A percentile compares a stretch with the other conserved stretches of the same genome.
phyloP scores from a whole-genome alignment of 352 stramenopile genomes.

The Pythium plurisporium region DNA sequence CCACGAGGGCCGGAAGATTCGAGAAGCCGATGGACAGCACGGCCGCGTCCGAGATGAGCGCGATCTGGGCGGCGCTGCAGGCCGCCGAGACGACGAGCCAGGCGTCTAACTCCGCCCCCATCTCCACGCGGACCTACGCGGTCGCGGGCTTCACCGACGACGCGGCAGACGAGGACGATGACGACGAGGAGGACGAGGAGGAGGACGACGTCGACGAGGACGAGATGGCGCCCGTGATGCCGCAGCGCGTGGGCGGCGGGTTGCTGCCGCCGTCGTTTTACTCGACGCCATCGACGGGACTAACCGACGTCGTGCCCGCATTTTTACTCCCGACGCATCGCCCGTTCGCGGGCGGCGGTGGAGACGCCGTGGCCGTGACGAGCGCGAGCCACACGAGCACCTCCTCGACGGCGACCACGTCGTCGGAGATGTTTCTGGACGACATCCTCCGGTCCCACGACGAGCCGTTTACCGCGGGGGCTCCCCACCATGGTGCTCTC shows the following conservation, averaged over 20 bases:
- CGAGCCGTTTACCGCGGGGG: constrained; percentile 15
- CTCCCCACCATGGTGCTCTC: no score
- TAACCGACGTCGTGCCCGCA: constrained; percentile 9
- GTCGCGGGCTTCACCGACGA: constrained; percentile 2
- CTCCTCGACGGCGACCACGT: background rate
- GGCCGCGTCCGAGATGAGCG: constrained; percentile 3
- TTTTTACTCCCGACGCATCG: background rate
- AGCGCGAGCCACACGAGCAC: no score
- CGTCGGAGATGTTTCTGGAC: constrained; percentile 38
- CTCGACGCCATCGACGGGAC: constrained; percentile 1
- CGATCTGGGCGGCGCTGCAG: constrained; percentile 12
- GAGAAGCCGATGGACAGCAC: background rate
- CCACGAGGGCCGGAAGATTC: background rate
- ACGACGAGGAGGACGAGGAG: constrained; percentile 7
- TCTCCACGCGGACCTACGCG: background rate
- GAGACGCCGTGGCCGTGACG: no score
- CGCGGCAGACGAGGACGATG: constrained; percentile 1
- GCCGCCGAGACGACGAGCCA: constrained; percentile 2
- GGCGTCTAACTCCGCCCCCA: background rate
- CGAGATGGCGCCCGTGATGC: constrained; percentile 13
- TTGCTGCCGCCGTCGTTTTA: constrained; percentile 15
- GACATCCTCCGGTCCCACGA: constrained; percentile 32
- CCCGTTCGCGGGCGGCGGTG: background rate
- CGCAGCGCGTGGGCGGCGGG: background rate
- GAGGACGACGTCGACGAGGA: constrained; percentile 9